Conservation (phyloP, 805 yeast genomes). For the Zygosaccharomyces pseudorouxii region DNA sequence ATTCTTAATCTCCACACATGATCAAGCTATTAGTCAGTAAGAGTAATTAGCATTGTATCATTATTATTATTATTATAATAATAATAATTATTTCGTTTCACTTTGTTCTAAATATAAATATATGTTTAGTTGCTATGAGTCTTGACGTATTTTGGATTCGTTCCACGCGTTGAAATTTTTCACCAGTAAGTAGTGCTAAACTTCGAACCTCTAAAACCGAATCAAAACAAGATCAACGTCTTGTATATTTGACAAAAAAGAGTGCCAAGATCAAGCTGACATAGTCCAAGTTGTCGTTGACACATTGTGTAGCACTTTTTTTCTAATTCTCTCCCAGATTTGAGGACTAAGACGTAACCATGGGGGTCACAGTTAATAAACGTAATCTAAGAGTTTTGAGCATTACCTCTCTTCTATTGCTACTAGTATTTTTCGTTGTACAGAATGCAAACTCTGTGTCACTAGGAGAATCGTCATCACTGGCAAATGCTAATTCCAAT, state of each 20-base stretch:
- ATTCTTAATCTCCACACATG: slow-evolving; percentile 23
- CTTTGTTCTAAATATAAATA: neutral
- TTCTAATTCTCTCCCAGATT: neutral
- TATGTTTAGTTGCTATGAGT: neutral
- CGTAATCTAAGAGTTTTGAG: slow-evolving; percentile 28
- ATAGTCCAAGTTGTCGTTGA: neutral
- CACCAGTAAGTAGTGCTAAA: neutral
- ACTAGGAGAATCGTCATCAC: slow-evolving; percentile 5
- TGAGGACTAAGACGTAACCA: neutral
- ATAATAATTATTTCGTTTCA: neutral
- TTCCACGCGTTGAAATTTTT: neutral
- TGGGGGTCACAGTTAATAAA: slow-evolving; percentile 19
- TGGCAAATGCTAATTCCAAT: neutral
- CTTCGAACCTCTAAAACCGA: neutral
- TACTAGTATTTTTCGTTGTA: slow-evolving; percentile 27
- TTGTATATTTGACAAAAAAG: neutral
- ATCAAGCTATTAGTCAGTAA: slow-evolving; percentile 13
- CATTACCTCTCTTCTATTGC: slow-evolving; percentile 24
- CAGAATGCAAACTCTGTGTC: slow-evolving; percentile 23
- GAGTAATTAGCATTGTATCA: neutral
- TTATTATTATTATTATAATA: neutral
- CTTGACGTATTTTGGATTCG: neutral
- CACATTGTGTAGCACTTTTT: neutral
- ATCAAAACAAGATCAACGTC: neutral
- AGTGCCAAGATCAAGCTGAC: neutral